These are phyloP conservation scores for Skeletonema potamos DNA, from an alignment of 108 stramenopile genomes.

Conservation along the genomic window DNA sequence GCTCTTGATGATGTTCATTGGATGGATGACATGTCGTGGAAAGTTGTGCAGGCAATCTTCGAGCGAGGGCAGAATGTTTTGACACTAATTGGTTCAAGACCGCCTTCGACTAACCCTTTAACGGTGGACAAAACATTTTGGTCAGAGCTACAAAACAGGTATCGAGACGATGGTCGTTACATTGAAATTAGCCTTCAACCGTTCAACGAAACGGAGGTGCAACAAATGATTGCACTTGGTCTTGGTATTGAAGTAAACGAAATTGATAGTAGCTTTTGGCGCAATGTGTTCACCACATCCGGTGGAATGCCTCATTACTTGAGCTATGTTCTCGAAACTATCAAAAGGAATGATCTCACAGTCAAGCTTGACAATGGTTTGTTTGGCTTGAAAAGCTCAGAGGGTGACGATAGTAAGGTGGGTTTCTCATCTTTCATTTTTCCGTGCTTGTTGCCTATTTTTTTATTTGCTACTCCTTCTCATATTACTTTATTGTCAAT, in stretches of 20 bases:
- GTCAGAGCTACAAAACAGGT: constrained; percentile 36
- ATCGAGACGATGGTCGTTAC: constrained; percentile 30
- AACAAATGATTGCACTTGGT: constrained; percentile 44
- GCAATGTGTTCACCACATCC: constrained; percentile 49
- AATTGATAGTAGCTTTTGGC: constrained; percentile 43
- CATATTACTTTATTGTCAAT: neutral
- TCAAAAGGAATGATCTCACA: constrained; percentile 51
- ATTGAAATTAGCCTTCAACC: constrained; percentile 44
- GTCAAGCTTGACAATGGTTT: constrained; percentile 39
- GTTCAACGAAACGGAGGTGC: constrained; percentile 51
- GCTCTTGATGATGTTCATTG: constrained; percentile 70
- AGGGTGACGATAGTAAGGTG: constrained; percentile 20
- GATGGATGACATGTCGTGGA: constrained; percentile 73
- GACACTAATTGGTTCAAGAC: constrained; percentile 52
- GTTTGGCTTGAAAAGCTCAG: constrained; percentile 29
- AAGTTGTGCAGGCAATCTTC: constrained; percentile 52
- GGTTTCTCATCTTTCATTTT: neutral
- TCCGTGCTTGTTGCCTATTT: neutral
- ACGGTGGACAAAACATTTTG: constrained; percentile 50
- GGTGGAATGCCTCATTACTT: constrained; percentile 74
- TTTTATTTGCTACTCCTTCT: neutral
- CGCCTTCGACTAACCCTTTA: constrained; percentile 24
- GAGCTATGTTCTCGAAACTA: constrained; percentile 57
- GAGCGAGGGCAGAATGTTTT: constrained; percentile 55
- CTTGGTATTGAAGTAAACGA: constrained; percentile 42